Percentiles rank a stretch among this genome's conserved stretches.
These are phyloP conservation scores for Passalora sequoiae DNA, from an alignment of 2,329 filamentous ascomycete genomes.

Conservation along the genomic window DNA sequence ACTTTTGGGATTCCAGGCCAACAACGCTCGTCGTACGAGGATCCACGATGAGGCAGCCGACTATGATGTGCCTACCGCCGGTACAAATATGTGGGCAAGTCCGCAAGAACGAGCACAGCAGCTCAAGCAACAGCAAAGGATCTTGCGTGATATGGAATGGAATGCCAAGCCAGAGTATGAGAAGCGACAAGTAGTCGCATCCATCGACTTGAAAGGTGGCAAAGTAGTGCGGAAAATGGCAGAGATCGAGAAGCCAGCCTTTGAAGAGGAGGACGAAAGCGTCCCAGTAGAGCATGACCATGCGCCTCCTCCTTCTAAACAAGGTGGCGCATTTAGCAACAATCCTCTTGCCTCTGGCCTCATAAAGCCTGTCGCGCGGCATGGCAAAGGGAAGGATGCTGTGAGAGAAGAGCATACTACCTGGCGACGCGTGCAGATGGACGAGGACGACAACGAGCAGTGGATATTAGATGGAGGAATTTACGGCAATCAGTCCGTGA, in stretches of 20 bases:
- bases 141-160: slow-evolving; percentile 81
- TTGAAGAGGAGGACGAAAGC: slow-evolving; percentile 42
- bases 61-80: slow-evolving; percentile 57
- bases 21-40: slow-evolving; percentile 77
- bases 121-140: slow-evolving; percentile 77
- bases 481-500: slow-evolving; percentile 35
- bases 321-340: slow-evolving; percentile 56
- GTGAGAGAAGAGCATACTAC: slow-evolving; percentile 35
- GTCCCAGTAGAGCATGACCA: slow-evolving; percentile 27
- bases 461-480: slow-evolving; percentile 51
- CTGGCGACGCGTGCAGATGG: slow-evolving; percentile 51
- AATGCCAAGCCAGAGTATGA: slow-evolving; percentile 80
- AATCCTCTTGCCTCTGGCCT: slow-evolving; percentile 63
- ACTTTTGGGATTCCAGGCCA: slow-evolving; percentile 73
- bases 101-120: slow-evolving; percentile 77
- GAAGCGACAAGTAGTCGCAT: slow-evolving; percentile 77
- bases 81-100: slow-evolving; percentile 73
- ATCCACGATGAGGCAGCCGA: slow-evolving; percentile 82
- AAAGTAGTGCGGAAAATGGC: slow-evolving; percentile 71
- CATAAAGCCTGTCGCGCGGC: slow-evolving; percentile 57
- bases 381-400: slow-evolving; percentile 45
- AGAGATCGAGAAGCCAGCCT: slow-evolving; percentile 52
- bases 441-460: slow-evolving; percentile 50
- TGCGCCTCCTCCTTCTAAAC: slow-evolving; percentile 29
- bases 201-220: slow-evolving; percentile 73